Evolutionary conservation across 1,284 basidiomycete genomes (phyloP), one percentile per base, ranked within the genome.

Genomic region (Wallemia ichthyophaga): DNA sequence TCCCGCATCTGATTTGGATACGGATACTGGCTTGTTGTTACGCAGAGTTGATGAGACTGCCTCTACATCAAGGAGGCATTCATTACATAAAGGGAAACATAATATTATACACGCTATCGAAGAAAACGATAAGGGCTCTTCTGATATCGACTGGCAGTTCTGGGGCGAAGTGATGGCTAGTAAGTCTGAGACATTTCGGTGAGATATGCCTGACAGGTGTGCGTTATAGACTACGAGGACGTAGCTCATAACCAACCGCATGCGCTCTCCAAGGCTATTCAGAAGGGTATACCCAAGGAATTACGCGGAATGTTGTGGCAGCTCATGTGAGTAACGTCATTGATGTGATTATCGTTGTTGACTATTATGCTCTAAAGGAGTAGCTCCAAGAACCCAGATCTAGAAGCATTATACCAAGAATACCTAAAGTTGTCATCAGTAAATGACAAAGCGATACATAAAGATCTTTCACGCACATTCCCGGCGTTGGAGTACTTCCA

Each of bases 261-360:
- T 63, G 77, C 83, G 61, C 74, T 99, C 21, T 85, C 85, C 3
- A 75, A 76, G 63, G 92, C 89, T 0, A 98, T 99, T 61, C 88
- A 94, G 65, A 76, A 76, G 60, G 92, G 92, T 1, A 88, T 99
- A 28, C 94, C 91, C 1, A 73, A 79, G 32, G 77, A 81, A 0
- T 69, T 88, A 37, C 78, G 91, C 56, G 91, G 91, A 24, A 91
- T 95, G 80, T 82, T 94, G 72, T 98, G 92, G 92, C 92, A 98
- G 69, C 76, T 96, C 68, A 95, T 98, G 89, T 87, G 73, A 64
- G 67, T 67, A 60, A 59, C 60, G 32, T 57, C 19, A 25, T 54
- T 59, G 62, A 58, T 57, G 37, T 37, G n/a, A 7, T 27, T 55
- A 3, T 32, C 61, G 63, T 33, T 58, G 59, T 58, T 21, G 37